These are phyloP conservation scores for Ceratocystis lukuohia DNA, from an alignment of 2,329 filamentous ascomycete genomes.

Conservation along the genomic window DNA sequence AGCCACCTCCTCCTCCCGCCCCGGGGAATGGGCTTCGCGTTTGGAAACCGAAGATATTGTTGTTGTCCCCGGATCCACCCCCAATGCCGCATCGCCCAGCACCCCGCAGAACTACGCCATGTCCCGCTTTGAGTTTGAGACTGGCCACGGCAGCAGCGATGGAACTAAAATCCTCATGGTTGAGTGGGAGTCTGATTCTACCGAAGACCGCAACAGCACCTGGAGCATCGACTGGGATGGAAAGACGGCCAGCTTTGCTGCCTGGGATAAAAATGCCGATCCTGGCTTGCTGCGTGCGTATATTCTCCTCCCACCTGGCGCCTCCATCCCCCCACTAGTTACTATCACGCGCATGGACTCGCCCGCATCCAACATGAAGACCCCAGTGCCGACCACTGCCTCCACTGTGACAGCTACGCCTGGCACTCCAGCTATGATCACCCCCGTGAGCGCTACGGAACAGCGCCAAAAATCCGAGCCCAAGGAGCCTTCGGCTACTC, in stretches of 20 bases:
- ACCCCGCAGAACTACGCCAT: slow-evolving; percentile 18
- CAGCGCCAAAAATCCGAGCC: slow-evolving; percentile 23
- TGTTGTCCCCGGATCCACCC: slow-evolving; percentile 7
- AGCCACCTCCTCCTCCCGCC: background rate
- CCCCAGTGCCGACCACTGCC: slow-evolving; percentile 3
- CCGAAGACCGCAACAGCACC: slow-evolving; percentile 18
- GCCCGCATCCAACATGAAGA: slow-evolving; percentile 14
- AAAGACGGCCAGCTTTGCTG: slow-evolving; percentile 42
- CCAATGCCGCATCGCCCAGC: slow-evolving; percentile 10
- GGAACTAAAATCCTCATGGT: slow-evolving; percentile 90
- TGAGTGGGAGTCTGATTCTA: slow-evolving; percentile 53
- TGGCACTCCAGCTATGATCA: slow-evolving; percentile 13
- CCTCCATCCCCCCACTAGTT: slow-evolving; percentile 57
- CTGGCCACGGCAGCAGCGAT: slow-evolving; percentile 54
- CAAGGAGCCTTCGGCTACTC: background rate
- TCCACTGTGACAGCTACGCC: slow-evolving; percentile 9
- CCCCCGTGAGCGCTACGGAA: slow-evolving; percentile 17
- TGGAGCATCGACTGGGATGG: slow-evolving; percentile 80
- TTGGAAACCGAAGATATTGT: slow-evolving; percentile 16
- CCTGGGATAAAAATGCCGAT: slow-evolving; percentile 34
- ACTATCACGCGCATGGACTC: slow-evolving; percentile 40
- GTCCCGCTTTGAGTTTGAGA: slow-evolving; percentile 74
- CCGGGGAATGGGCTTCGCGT: slow-evolving; percentile 10
- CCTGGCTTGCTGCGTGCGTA: slow-evolving; percentile 50
- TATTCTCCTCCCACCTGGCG: slow-evolving; percentile 64